Evolutionary conservation across 2,329 filamentous ascomycete genomes (phyloP), one percentile per base, ranked within the genome.

Genomic region (Diaporthe destruens): DNA sequence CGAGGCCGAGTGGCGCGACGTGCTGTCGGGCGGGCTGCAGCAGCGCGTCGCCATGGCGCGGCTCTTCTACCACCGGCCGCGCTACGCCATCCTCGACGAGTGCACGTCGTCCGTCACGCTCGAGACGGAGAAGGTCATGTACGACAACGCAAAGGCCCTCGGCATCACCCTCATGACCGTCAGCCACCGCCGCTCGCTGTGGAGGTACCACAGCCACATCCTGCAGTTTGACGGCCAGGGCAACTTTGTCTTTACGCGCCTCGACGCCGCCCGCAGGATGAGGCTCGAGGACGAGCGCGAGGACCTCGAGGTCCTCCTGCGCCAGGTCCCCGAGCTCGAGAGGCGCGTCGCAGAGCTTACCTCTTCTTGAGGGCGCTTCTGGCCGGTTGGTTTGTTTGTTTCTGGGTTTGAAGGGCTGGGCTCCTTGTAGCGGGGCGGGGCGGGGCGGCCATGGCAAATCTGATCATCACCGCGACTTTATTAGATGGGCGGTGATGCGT

Each of bases 151-250:
- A 66, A 98, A 99, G 87, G 87, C 89, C 23, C 84, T 98, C 23
- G 95, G 94, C 4, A 96, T 98, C 78, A 98, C 96, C 0, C 88
- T 99, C 75, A 98, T 99, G 94, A 99, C 96, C 0, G 96, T 99
- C 32, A 95, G 92, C 76, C 96, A 99, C 82, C 87, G 96, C 11
- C 87, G 95, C 75, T 97, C 94, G 84, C 83, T 99, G 77, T 99
- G 96, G 96, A 95, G 96, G 82, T 98, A 99, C 81, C 96, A 99
- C 82, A 93, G 91, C 76, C 93, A 92, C 82, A 98, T 99, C 74
- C 82, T 99, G 79, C 96, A 99, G 82, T 99, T 99, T 80, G 96
- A 98, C 81, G 96, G 96, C 0, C 94, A 98, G 82, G 96, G 96
- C 0, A 87, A 94, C 66, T 98, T 94, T 78, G 90, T 98, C 47